Evolutionary conservation across 2,329 filamentous ascomycete genomes (phyloP).

Genomic region (Fusarium sp.): DNA sequence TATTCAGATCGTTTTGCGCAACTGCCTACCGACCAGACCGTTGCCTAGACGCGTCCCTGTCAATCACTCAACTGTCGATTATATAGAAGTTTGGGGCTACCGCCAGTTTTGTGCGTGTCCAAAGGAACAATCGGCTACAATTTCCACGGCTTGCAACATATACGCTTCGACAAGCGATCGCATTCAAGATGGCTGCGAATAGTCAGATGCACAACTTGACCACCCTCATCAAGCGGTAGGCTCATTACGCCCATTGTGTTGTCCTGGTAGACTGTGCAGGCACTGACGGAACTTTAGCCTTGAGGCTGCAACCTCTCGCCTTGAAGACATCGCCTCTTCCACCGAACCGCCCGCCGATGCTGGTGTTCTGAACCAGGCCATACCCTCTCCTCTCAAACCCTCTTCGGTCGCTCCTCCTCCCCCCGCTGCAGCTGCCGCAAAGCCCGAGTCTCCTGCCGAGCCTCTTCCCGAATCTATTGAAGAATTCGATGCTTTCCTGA

Average conservation of each 20-base stretch:
- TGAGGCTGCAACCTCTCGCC: conserved; percentile 93
- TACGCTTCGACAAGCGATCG: background rate
- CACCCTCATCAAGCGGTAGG: conserved; percentile 96
- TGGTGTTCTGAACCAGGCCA: conserved; percentile 56
- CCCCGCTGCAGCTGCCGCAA: conserved; percentile 49
- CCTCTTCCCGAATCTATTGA: conserved; percentile 80
- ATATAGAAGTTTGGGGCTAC: conserved; percentile 3
- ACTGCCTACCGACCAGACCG: conserved; percentile 16
- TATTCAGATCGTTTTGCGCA: conserved; percentile 12
- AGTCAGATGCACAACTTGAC: conserved; percentile 96
- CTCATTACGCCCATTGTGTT: background rate
- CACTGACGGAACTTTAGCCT: conserved; percentile 74
- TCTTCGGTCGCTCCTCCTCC: conserved; percentile 50
- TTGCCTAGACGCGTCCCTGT: conserved; percentile 21
- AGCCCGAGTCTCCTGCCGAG: conserved; percentile 59
- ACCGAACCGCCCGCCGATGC: conserved; percentile 68
- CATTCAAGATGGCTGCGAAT: conserved; percentile 71
- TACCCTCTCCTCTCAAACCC: conserved; percentile 47
- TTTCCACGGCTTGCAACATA: background rate
- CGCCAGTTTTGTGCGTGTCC: background rate
- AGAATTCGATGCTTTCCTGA: conserved; percentile 86
- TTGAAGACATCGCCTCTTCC: conserved; percentile 94
- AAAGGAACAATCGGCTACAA: background rate
- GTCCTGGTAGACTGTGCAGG: background rate
- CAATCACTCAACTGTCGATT: background rate